These are phyloP conservation scores for Trichoderma arundinaceum DNA, from an alignment of 2,329 filamentous ascomycete species.

Conservation along the genomic window DNA sequence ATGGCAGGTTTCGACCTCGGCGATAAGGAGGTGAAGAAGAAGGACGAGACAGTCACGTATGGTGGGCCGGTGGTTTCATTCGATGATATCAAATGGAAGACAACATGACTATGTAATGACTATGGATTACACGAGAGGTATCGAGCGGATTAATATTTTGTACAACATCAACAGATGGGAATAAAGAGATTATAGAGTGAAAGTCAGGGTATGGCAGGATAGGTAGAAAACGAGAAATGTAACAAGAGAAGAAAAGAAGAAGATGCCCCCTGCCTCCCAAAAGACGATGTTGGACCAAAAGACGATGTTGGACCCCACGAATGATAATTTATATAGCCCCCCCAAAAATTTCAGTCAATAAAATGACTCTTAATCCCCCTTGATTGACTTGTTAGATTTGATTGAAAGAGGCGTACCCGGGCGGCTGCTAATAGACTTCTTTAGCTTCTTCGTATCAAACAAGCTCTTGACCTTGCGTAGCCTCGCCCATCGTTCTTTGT, in stretches of 20 bases:
- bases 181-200: not conserved
- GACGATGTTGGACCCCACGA: not conserved
- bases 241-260: not conserved
- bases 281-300: not conserved
- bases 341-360: not conserved
- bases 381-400: constrained; percentile 29
- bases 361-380: constrained; percentile 12
- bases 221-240: not conserved
- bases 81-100: constrained; percentile 48
- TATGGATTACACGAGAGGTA: not conserved
- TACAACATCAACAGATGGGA: constrained; percentile 4
- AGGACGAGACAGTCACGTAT: constrained; percentile 46
- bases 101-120: constrained; percentile 31
- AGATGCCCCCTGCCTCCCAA: not conserved
- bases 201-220: not conserved
- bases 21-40: constrained; percentile 43
- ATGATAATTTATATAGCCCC: no score
- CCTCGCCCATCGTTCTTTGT: constrained; percentile 76
- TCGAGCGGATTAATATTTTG: constrained; percentile 17
- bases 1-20: constrained; percentile 47
- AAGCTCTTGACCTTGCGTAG: constrained; percentile 73
- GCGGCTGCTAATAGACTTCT: constrained; percentile 49
- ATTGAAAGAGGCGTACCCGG: constrained; percentile 49
- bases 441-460: constrained; percentile 68
- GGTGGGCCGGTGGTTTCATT: constrained; percentile 47